These are phyloP conservation scores for Multifurca ochricompacta DNA, from an alignment of 768 basidiomycete species.

Conservation along the genomic window DNA sequence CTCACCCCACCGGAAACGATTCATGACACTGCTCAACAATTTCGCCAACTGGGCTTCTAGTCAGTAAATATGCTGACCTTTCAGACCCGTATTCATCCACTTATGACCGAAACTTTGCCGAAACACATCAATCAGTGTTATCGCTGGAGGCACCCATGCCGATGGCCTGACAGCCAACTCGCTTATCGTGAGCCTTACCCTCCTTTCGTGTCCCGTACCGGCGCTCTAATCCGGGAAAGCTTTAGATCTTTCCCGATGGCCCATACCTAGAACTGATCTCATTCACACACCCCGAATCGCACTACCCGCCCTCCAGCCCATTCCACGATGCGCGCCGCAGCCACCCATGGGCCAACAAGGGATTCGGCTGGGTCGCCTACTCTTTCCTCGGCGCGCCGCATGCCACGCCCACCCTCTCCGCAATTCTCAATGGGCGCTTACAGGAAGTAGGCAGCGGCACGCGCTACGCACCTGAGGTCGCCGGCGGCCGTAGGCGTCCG, in stretches of 20 bases:
- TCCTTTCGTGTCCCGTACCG: neutral
- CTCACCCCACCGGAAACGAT: slow-evolving; percentile 59
- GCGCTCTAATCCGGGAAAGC: neutral
- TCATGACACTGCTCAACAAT: slow-evolving; percentile 41
- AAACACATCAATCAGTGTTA: slow-evolving; percentile 38
- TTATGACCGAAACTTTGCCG: neutral
- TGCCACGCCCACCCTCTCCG: slow-evolving; percentile 35
- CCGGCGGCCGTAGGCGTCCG: slow-evolving; percentile 47
- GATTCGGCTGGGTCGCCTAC: slow-evolving; percentile 62
- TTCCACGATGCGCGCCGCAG: slow-evolving; percentile 36
- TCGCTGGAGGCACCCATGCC: slow-evolving; percentile 58
- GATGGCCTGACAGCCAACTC: slow-evolving; percentile 57
- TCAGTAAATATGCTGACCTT: slow-evolving; percentile 32
- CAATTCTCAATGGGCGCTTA: slow-evolving; percentile 47
- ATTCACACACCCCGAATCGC: slow-evolving; percentile 47
- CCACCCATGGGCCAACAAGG: slow-evolving; percentile 47
- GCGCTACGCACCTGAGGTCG: slow-evolving; percentile 37
- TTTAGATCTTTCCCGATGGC: slow-evolving; percentile 48
- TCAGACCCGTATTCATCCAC: neutral
- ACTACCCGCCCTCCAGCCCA: slow-evolving; percentile 46
- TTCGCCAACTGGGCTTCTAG: slow-evolving; percentile 60
- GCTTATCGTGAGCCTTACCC: slow-evolving; percentile 41
- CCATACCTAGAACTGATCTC: slow-evolving; percentile 63
- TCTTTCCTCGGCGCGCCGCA: slow-evolving; percentile 48
- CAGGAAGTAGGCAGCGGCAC: slow-evolving; percentile 28